Evolutionary conservation across 371 early-diverging fungal genomes (phyloP).

Genomic region (Coemansia sp.): DNA sequence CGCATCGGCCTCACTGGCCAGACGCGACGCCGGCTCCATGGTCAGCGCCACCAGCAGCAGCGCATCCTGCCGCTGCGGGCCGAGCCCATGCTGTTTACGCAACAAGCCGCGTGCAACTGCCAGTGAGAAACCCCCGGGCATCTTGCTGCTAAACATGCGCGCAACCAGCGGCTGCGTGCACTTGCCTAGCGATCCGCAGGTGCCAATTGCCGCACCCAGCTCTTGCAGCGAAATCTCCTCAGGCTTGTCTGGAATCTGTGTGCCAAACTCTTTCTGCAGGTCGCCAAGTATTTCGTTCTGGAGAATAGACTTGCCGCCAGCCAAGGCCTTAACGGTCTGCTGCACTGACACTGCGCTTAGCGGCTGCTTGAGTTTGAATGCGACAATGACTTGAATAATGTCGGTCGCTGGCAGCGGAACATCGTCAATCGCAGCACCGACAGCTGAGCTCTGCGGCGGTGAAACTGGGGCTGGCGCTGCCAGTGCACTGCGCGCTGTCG

Average conservation of each 20-base stretch:
- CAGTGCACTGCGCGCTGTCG: conserved; percentile 46
- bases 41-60: conserved; percentile 78
- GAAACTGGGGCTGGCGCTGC: conserved; percentile 49
- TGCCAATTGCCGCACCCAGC: conserved; percentile 66
- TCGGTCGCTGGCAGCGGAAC: conserved; percentile 77
- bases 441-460: neutral
- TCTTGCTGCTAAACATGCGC: conserved; percentile 83
- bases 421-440: conserved; percentile 52
- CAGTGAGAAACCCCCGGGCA: conserved; percentile 92
- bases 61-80: conserved; percentile 77
- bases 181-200: conserved; percentile 79
- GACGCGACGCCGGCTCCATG: conserved; percentile 83
- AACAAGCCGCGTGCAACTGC: conserved; percentile 76
- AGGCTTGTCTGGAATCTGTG: conserved; percentile 82
- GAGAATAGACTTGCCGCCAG: conserved; percentile 94
- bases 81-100: conserved; percentile 72
- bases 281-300: conserved; percentile 97
- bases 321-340: conserved; percentile 92
- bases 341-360: conserved; percentile 76
- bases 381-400: conserved; percentile 76
- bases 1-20: conserved; percentile 77
- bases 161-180: conserved; percentile 73
- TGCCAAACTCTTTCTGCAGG: conserved; percentile 90
- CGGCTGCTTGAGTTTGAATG: conserved; percentile 89
- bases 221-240: conserved; percentile 87